Base-by-base conservation (phyloP, 2,329 filamentous ascomycete genomes). In the Neonectria neomacrospora region DNA sequence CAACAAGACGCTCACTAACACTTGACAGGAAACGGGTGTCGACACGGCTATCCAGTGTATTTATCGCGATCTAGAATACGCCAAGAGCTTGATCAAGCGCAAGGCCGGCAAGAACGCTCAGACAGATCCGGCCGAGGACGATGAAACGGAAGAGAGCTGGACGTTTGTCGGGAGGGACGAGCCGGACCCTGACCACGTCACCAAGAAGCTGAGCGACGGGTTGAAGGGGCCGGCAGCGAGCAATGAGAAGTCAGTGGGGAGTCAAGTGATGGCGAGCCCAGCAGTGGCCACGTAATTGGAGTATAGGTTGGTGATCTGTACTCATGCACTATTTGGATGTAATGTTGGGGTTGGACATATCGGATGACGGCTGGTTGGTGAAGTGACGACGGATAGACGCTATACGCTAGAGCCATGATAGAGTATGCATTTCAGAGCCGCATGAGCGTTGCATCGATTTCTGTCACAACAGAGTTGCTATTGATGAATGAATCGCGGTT, bases 31-130 rank as follows among this genome's bases (percentile, higher is more conserved):
- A 77, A 89, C 93, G 68, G 96, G 96, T 37, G 94, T 97, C n/a
- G 89, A 91, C 51, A 91, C 86, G 5, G 96, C 95, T 6, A 96
- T 98, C 66, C 92, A 97, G 77, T 92, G 89, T 64, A 92, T 99
- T 60, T 99, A 98, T 76, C 91, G 96, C 44, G 95, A 98, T 76
- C 85, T 98, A 59, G 96, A 98, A 75, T 97, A 97, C 73, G 94
- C 96, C 39, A 92, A 88, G 77, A 91, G 90, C 16, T 83, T 98
- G 47, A 91, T 97, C 76, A 92, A 91, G 77, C 87, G 82, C 61
- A 87, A 87, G 76, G 79, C 81, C 2, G 81, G 81, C 66, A 87
- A 86, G 77, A 89, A 82, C 59, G 76, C 70, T 3, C 67, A 76
- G 14, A 58, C 68, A 62, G 79, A 77, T 65, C 76, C 72, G 55